Conservation (phyloP, 2,329 filamentous ascomycete species). For the Ramularia endophylla region DNA sequence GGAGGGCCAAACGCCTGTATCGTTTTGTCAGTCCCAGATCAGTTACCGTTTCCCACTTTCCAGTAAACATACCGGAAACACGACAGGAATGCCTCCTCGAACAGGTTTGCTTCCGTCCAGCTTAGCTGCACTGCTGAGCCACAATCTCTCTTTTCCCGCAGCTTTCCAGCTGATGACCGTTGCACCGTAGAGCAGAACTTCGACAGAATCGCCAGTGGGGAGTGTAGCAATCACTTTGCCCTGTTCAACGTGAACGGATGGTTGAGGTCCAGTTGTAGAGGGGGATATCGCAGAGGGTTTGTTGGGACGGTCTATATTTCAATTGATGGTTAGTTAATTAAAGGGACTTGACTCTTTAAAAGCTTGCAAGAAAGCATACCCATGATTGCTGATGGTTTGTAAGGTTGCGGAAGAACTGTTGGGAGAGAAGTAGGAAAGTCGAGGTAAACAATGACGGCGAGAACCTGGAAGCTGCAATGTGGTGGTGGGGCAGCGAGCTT, state of each 20-base stretch:
- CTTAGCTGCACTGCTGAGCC: constrained; percentile 46
- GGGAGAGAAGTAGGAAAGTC: neutral
- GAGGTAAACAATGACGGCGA: constrained; percentile 3
- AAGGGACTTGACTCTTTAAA: neutral
- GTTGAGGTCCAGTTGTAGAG: constrained; percentile 59
- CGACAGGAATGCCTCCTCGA: constrained; percentile 82
- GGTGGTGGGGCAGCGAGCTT: too few relatives aligned
- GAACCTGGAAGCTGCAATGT: neutral
- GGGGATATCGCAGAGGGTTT: constrained; percentile 67
- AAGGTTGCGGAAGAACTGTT: neutral
- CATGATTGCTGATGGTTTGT: neutral
- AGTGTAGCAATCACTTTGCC: constrained; percentile 71
- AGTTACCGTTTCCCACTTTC: neutral
- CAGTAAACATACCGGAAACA: constrained; percentile 69
- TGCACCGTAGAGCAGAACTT: constrained; percentile 83
- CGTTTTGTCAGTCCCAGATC: neutral
- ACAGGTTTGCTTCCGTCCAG: constrained; percentile 87
- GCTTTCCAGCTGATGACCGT: constrained; percentile 94
- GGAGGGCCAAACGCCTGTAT: constrained; percentile 73
- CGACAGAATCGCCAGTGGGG: constrained; percentile 78
- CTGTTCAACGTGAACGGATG: constrained; percentile 68
- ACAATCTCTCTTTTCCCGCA: constrained; percentile 45
- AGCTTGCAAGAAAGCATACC: neutral
- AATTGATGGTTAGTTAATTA: neutral
- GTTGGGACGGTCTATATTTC: constrained; percentile 62